Evolutionary conservation across 2,329 filamentous ascomycete species (phyloP).

Genomic region (Tolypocladium sp.): DNA sequence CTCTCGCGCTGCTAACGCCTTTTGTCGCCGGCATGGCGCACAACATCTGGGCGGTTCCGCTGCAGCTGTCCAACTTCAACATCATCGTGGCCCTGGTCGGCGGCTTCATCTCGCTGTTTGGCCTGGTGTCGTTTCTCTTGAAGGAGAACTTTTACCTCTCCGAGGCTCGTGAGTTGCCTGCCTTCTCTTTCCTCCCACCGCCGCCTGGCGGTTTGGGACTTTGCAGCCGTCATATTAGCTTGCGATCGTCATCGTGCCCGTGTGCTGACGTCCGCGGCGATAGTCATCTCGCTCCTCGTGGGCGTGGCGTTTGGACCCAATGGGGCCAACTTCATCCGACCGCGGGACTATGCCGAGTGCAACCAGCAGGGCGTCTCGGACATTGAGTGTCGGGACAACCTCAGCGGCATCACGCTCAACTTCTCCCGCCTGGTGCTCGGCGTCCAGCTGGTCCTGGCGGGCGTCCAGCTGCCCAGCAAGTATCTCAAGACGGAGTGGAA

Average conservation of each 20-base stretch:
- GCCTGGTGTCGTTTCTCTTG: constrained; percentile 77
- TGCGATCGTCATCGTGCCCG: neutral
- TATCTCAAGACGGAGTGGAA: constrained; percentile 76
- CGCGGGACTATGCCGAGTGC: constrained; percentile 59
- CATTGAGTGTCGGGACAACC: constrained; percentile 33
- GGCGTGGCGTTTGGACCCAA: constrained; percentile 73
- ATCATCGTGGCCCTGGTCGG: constrained; percentile 72
- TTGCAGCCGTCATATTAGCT: neutral
- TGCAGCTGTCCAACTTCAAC: constrained; percentile 70
- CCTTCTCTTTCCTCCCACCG: neutral
- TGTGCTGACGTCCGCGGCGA: neutral
- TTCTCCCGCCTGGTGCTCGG: constrained; percentile 83
- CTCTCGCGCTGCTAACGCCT: constrained; percentile 10
- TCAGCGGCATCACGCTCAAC: constrained; percentile 68
- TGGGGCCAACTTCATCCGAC: constrained; percentile 67
- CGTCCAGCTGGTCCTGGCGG: constrained; percentile 81
- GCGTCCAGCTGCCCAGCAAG: constrained; percentile 76
- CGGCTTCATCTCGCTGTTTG: constrained; percentile 84
- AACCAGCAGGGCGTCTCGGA: constrained; percentile 8
- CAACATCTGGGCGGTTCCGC: constrained; percentile 24
- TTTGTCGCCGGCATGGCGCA: constrained; percentile 10
- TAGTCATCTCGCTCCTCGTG: constrained; percentile 73
- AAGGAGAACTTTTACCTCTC: constrained; percentile 90
- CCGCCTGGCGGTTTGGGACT: neutral
- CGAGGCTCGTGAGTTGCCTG: constrained; percentile 61